These are phyloP conservation scores for Thymus quinquecostatus DNA, from an alignment of 257 asterid genomes.

Conservation along the genomic window DNA sequence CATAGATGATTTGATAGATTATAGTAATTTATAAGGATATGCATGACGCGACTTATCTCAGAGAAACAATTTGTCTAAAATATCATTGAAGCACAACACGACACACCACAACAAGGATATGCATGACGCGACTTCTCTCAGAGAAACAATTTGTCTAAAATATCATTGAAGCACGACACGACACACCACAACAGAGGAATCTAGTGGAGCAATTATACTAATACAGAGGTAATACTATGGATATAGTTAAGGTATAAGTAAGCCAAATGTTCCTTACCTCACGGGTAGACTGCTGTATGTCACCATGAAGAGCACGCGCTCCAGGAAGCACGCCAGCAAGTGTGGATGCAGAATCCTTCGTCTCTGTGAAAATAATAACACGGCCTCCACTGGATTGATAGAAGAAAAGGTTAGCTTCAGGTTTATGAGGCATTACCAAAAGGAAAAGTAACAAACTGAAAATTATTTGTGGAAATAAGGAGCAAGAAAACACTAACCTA, in stretches of 20 bases:
- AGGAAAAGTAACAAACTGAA: not conserved
- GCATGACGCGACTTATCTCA: not conserved
- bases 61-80: not conserved
- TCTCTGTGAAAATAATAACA: slow-evolving; percentile 90
- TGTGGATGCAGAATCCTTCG: slow-evolving; percentile 83
- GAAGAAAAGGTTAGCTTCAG: slow-evolving; percentile 17
- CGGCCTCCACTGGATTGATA: slow-evolving; percentile 79
- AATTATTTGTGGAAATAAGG: not conserved
- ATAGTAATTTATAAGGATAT: not conserved
- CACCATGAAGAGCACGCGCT: slow-evolving; percentile 97
- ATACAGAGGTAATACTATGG: not conserved
- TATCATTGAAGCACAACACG: not conserved
- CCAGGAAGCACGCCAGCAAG: slow-evolving; percentile 94
- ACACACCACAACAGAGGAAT: not conserved
- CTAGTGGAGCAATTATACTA: not conserved
- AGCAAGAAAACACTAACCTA: slow-evolving; percentile 57
- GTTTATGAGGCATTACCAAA: slow-evolving; percentile 6
- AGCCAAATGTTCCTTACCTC: slow-evolving; percentile 54
- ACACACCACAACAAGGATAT: not conserved
- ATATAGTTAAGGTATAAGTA: not conserved
- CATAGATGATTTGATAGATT: not conserved
- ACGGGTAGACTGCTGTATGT: slow-evolving; percentile 93
- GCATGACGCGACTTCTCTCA: not conserved
- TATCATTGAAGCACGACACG: not conserved
- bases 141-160: not conserved